These are phyloP conservation scores for Alternaria ventricosa DNA, from an alignment of 2,329 filamentous ascomycete species.

Conservation along the genomic window DNA sequence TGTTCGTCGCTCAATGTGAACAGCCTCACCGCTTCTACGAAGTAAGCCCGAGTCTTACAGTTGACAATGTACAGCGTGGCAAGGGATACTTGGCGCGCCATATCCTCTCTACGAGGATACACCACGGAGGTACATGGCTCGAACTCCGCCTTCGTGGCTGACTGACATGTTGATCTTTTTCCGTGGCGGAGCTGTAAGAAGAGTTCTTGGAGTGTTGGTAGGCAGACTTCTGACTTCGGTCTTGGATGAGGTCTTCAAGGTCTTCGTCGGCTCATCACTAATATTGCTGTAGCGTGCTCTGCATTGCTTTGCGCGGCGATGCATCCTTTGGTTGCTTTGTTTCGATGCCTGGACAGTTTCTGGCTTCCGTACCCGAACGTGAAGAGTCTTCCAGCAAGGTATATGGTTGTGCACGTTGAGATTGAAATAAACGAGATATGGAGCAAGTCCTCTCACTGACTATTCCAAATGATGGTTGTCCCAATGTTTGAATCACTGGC, in stretches of 20 bases:
- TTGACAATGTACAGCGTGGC: neutral
- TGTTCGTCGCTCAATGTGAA: neutral
- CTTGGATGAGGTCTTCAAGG: neutral
- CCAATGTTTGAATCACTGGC: too few relatives aligned
- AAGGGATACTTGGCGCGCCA: neutral
- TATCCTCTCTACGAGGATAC: neutral
- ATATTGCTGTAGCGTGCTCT: too few relatives aligned
- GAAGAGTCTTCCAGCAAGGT: too few relatives aligned
- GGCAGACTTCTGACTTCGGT: neutral
- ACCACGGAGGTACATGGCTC: neutral
- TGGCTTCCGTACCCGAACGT: too few relatives aligned
- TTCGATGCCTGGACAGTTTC: too few relatives aligned
- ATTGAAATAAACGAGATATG: too few relatives aligned
- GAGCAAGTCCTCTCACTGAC: too few relatives aligned
- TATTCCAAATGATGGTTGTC: too few relatives aligned
- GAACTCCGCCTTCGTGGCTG: neutral
- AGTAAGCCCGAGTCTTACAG: neutral
- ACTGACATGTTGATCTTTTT: neutral
- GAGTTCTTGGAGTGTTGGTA: neutral
- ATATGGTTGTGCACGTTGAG: too few relatives aligned
- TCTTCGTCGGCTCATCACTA: neutral
- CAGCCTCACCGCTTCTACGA: neutral
- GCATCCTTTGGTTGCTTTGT: too few relatives aligned
- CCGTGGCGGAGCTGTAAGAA: neutral
- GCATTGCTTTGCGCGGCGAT: too few relatives aligned